Evolutionary conservation across 352 stramenopile species (phyloP).

Genomic region (Pythium guiyangense): DNA sequence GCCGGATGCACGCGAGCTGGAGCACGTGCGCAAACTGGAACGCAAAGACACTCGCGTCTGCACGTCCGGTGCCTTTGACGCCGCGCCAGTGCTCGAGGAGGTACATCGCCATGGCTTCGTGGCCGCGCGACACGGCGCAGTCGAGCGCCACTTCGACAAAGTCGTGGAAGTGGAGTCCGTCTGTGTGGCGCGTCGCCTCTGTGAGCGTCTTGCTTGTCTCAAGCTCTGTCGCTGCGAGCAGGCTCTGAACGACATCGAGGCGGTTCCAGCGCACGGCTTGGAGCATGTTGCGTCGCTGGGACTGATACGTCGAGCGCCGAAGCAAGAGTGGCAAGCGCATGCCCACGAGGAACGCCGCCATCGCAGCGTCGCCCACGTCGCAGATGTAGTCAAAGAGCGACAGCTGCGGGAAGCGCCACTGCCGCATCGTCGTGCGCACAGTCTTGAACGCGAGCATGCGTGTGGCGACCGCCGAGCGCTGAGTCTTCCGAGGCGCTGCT

Average conservation of each 20-base stretch:
- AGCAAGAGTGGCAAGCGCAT: constrained; percentile 27
- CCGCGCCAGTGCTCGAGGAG: constrained; percentile 48
- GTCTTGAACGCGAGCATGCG: constrained; percentile 15
- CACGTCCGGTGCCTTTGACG: constrained; percentile 30
- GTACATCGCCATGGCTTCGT: constrained; percentile 58
- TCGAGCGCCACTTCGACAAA: constrained; percentile 63
- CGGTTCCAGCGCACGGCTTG: constrained; percentile 58
- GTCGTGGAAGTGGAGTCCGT: constrained; percentile 36
- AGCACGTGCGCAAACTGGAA: constrained; percentile 68
- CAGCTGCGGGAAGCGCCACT: constrained; percentile 35
- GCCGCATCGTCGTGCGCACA: constrained; percentile 25
- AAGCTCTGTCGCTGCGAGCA: constrained; percentile 17
- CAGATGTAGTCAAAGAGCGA: constrained; percentile 37
- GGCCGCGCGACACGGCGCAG: constrained; percentile 42
- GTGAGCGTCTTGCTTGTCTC: neutral
- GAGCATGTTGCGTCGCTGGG: constrained; percentile 51
- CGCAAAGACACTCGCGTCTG: constrained; percentile 39
- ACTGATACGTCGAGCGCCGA: constrained; percentile 30
- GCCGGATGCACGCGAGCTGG: constrained; percentile 58
- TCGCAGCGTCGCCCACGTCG: constrained; percentile 22
- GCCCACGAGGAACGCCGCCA: constrained; percentile 24
- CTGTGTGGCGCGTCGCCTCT: constrained; percentile 14
- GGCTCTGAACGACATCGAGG: constrained; percentile 34
- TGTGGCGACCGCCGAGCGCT: neutral
- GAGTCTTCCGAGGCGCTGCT: neutral